Conservation (phyloP, 805 yeast genomes). For the Wickerhamiella shivajii region DNA sequence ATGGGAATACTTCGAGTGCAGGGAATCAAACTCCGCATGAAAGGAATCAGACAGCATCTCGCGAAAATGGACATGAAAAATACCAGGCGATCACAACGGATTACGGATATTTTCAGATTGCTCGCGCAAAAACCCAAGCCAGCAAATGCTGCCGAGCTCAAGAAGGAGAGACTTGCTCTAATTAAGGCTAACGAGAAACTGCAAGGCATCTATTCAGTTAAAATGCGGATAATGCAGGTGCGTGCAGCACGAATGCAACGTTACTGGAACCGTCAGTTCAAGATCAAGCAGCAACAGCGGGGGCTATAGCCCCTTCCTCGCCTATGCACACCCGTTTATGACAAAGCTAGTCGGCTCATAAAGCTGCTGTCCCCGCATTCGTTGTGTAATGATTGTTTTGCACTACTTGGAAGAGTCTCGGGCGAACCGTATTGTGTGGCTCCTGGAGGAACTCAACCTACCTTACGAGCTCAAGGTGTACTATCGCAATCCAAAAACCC, state of each 20-base stretch:
- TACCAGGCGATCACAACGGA: too few species aligned
- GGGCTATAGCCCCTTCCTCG: not conserved
- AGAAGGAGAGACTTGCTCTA: too few species aligned
- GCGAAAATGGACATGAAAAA: too few species aligned
- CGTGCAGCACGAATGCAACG: conserved; percentile 11
- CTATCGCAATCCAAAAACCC: conserved; percentile 33
- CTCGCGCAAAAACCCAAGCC: conserved; percentile 12
- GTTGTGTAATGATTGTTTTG: conserved; percentile 13
- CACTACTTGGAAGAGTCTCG: conserved; percentile 40
- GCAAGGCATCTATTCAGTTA: too few species aligned
- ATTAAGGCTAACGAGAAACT: too few species aligned
- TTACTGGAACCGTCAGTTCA: conserved; percentile 9
- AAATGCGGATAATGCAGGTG: conserved; percentile 13
- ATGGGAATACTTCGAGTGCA: conserved; percentile 13
- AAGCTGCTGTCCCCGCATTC: too few species aligned
- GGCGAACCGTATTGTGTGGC: conserved; percentile 48
- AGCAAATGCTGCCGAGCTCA: too few species aligned
- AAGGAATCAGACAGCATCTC: not conserved
- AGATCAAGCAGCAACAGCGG: conserved; percentile 1
- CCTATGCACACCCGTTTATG: too few species aligned
- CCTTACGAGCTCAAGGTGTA: conserved; percentile 40
- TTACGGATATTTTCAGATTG: conserved; percentile 9
- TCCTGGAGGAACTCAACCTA: conserved; percentile 40
- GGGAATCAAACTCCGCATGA: conserved; percentile 10
- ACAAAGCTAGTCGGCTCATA: too few species aligned